phyloP scores from a whole-genome alignment of 139 green algal genomes.

The Medakamo hakoo region DNA sequence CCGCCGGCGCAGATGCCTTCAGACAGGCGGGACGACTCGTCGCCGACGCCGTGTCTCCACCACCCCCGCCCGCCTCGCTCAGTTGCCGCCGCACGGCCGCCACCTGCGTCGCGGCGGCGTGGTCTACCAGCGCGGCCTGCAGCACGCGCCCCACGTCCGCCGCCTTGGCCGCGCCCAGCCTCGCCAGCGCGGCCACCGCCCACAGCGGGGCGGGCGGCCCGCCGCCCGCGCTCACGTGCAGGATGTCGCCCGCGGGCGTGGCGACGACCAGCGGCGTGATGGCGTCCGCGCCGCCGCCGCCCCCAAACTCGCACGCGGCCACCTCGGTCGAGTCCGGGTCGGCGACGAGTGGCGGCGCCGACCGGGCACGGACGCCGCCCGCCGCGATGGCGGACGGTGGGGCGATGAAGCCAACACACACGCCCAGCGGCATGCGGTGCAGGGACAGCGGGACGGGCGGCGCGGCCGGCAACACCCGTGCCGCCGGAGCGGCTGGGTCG shows the following conservation, averaged over 20 bases:
- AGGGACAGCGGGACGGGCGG: slow-evolving; percentile 73
- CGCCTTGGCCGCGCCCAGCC: background rate
- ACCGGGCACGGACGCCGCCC: too few relatives aligned
- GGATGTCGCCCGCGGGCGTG: background rate
- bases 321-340: slow-evolving; percentile 68
- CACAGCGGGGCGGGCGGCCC: too few relatives aligned
- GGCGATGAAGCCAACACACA: slow-evolving; percentile 68
- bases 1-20: too few relatives aligned
- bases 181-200: background rate
- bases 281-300: too few relatives aligned
- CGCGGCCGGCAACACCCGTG: slow-evolving; percentile 28
- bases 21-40: too few relatives aligned
- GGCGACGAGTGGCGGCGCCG: slow-evolving; percentile 20
- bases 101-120: background rate
- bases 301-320: slow-evolving; percentile 20
- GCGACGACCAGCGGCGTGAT: slow-evolving; percentile 1
- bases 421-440: slow-evolving; percentile 67
- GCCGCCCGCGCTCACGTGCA: background rate
- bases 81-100: too few relatives aligned
- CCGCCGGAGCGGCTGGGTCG: too few relatives aligned
- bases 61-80: too few relatives aligned
- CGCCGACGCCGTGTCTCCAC: too few relatives aligned
- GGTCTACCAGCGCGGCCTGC: background rate
- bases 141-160: background rate
- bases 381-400: slow-evolving; percentile 19